Evolutionary conservation across 352 stramenopile species (phyloP), one percentile per base, ranked within the genome.

Genomic region (Globisporangium spiculum): DNA sequence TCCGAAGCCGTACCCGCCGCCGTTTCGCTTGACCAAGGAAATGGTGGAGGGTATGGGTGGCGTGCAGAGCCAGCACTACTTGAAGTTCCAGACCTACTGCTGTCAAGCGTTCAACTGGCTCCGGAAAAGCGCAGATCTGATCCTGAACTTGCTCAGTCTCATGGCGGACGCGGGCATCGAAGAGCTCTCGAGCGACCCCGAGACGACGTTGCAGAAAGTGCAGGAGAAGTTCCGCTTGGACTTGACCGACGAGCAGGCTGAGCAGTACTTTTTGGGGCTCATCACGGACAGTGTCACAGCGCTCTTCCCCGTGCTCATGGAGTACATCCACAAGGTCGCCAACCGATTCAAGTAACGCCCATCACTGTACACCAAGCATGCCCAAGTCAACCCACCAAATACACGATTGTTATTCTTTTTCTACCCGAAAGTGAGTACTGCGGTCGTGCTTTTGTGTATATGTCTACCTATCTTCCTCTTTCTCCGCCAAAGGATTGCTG

Each of bases 81-180:
- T 90, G 18, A 84, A 89, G 27, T 99, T 99, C 78, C 93, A 96
- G 66, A 95, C 84, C 3, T 97, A 98, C 65, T 98, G 92, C 71
- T 98, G 93, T 67, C 92, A 98, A 78, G 89, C 88, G 26, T 96
- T 95, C 78, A 96, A 96, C 66, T 96, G 86, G 87, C 81, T 99
- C 32, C 93, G 98, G 32, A 99, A 99, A 74, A 98, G 93, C 76
- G 97, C 98, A 1, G 95, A 98, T 26, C 78, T 99, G 36, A 98
- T 99, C 66, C 76, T 99, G 32, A 99, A 99, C 71, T 77, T 99
- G 66, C 85, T 99, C 14, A 97, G 96, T 71, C 79, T 99, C 24
- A 99, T 99, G 98, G 96, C 96, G 20, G 98, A 99, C 78, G 98
- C 97, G 24, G 97, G 96, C 44, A 99, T 99, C 71, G 93, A 99